These are phyloP conservation scores for Metschnikowia anglica DNA, from an alignment of 805 yeast genomes.

Conservation along the genomic window DNA sequence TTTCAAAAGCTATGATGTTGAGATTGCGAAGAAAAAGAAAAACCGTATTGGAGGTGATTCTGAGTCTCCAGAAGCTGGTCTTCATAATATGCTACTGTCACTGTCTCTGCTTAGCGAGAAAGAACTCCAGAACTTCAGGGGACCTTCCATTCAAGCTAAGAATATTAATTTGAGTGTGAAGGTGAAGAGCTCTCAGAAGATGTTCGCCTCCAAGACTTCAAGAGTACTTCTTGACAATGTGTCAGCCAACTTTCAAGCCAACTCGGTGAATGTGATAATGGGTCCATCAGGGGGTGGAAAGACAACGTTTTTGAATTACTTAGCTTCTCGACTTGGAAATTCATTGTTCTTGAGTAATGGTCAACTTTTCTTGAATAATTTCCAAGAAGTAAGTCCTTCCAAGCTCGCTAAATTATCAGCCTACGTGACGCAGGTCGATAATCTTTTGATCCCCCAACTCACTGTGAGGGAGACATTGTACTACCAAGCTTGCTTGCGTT, in stretches of 20 bases:
- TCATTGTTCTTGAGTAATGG: slow-evolving; percentile 28
- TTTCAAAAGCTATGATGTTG: slow-evolving; percentile 50
- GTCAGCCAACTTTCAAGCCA: slow-evolving; percentile 51
- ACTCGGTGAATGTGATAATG: slow-evolving; percentile 67
- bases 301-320: slow-evolving; percentile 60
- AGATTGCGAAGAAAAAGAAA: slow-evolving; percentile 44
- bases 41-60: slow-evolving; percentile 31
- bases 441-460: slow-evolving; percentile 62
- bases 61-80: slow-evolving; percentile 1
- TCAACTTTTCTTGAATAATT: slow-evolving; percentile 25
- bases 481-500: slow-evolving; percentile 68
- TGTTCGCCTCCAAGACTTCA: slow-evolving; percentile 10
- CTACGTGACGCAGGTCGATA: slow-evolving; percentile 81
- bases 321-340: slow-evolving; percentile 54
- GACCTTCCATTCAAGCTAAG: slow-evolving; percentile 16
- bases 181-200: slow-evolving; percentile 12
- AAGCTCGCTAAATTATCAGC: slow-evolving; percentile 49
- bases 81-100: not conserved
- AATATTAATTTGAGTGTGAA: slow-evolving; percentile 18
- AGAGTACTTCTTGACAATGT: slow-evolving; percentile 39
- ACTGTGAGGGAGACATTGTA: slow-evolving; percentile 77
- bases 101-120: slow-evolving; percentile 12
- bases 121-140: not conserved
- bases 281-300: slow-evolving; percentile 85
- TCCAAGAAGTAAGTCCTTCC: slow-evolving; percentile 25